Evolutionary conservation across 2,329 filamentous ascomycete genomes (phyloP).

Genomic region (Fusarium sp.): DNA sequence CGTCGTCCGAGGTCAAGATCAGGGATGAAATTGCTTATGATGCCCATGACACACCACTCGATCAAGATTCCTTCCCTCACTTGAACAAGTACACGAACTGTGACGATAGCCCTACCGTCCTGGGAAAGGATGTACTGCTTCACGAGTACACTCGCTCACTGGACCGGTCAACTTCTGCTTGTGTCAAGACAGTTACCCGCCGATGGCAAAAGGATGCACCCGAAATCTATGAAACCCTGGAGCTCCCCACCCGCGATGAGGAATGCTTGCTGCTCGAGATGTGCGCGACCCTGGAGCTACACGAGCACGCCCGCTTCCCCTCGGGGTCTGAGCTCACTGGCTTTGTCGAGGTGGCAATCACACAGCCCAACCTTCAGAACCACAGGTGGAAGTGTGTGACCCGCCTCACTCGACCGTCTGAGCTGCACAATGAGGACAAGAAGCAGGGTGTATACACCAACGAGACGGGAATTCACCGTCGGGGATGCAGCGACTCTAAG

Average conservation of each 20-base stretch:
- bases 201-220: conserved; percentile 74
- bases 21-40: conserved; percentile 65
- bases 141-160: conserved; percentile 73
- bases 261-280: conserved; percentile 74
- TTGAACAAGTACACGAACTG: conserved; percentile 69
- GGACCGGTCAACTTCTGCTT: conserved; percentile 70
- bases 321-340: conserved; percentile 73
- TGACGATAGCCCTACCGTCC: conserved; percentile 66
- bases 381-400: conserved; percentile 75
- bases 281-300: conserved; percentile 72
- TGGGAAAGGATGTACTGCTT: conserved; percentile 68
- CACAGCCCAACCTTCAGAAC: conserved; percentile 67
- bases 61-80: conserved; percentile 68
- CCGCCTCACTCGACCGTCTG: conserved; percentile 69
- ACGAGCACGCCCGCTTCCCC: conserved; percentile 71
- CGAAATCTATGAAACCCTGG: conserved; percentile 68
- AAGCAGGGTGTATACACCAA: conserved; percentile 64
- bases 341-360: conserved; percentile 72
- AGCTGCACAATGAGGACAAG: conserved; percentile 65
- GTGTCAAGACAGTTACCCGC: conserved; percentile 66
- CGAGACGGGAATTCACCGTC: conserved; percentile 68
- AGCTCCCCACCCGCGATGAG: conserved; percentile 64
- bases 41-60: conserved; percentile 60
- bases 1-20: conserved; percentile 67
- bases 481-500: conserved; percentile 65